Percentiles rank a stretch among this genome's conserved stretches.
Conservation (phyloP, 2,329 filamentous ascomycete species). For the Acrodontium crateriforme region DNA sequence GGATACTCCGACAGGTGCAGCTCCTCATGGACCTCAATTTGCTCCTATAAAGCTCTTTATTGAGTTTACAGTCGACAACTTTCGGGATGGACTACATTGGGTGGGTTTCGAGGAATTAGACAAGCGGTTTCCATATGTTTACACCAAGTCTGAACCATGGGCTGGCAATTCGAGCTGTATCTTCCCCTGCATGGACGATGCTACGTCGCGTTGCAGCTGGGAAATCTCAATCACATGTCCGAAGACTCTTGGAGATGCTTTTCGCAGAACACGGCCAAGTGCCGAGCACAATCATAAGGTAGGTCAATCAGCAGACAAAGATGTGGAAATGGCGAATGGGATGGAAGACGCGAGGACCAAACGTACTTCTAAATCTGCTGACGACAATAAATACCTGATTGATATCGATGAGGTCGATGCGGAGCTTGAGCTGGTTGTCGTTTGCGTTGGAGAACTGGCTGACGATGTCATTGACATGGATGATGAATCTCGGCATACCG, state of each 20-base stretch:
- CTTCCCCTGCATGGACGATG: conserved; percentile 87
- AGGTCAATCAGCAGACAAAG: conserved; percentile 17
- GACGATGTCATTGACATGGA: conserved; percentile 65
- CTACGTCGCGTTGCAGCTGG: conserved; percentile 69
- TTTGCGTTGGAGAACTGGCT: conserved; percentile 79
- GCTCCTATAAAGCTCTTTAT: conserved; percentile 52
- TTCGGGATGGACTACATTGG: conserved; percentile 82
- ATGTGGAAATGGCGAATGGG: conserved; percentile 28
- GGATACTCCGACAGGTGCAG: conserved; percentile 15
- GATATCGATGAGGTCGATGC: conserved; percentile 63
- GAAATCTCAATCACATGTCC: conserved; percentile 78
- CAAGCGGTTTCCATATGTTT: conserved; percentile 75
- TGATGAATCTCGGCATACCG: conserved; percentile 72
- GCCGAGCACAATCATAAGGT: no score
- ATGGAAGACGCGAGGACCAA: conserved; percentile 5
- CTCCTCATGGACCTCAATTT: conserved; percentile 30
- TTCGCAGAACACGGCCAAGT: conserved; percentile 29
- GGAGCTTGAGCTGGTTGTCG: conserved; percentile 71
- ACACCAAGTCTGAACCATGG: conserved; percentile 68
- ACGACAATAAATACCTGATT: conserved; percentile 25
- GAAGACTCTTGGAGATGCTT: conserved; percentile 68
- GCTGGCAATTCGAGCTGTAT: conserved; percentile 71
- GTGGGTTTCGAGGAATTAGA: conserved; percentile 72
- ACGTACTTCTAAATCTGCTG: conserved; percentile 10
- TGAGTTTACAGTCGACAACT: conserved; percentile 61